Base-by-base conservation (phyloP, 352 stramenopile genomes). In the Aphanomyces cochlioides region DNA sequence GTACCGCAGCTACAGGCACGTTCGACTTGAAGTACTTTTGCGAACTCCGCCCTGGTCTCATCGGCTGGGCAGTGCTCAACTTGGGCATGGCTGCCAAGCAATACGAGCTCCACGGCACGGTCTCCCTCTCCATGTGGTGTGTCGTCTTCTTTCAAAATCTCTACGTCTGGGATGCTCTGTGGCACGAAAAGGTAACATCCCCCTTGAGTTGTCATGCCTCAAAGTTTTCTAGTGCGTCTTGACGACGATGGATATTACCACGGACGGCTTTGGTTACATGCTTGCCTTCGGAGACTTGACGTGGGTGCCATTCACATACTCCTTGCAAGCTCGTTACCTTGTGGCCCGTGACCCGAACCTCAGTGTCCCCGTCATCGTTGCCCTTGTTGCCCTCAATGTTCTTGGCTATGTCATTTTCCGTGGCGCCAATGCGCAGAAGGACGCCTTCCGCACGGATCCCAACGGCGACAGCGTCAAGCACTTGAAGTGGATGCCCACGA, bases 241-340 rank as follows among this genome's bases (percentile, higher is more conserved):
- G n/a, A 96, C 90, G 15, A 98, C 90, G 15, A 97, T 98, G 92
- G 92, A 98, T 75, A 97, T 98, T 72, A 98, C 89, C 10, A 97
- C 85, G 10, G 92, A 98, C 79, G 90, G 90, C 38, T 97, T 98
- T 81, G 92, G 92, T 37, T 97, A 87, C 73, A 98, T 98, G 92
- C 79, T 98, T 19, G 73, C 75, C n/a, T 97, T 96, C 79, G 92
- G 92, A 28, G 92, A 98, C 74, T 78, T 98, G 21, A 84, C 84
- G 13, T 98, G 90, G 90, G 89, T 98, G 17, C 92, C 92, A 1
- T 97, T 97, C 75, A 95, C 88, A 1, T 98, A 97, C 77, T 87
- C 76, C 21, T 68, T 97, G 7, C 90, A 95, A 67, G 86, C 84
- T 48, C 34, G 71, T 4, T 77, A 76, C 70, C 72, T 80, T 17